A percentile compares a stretch with the other conserved stretches of the same genome.
phyloP scores from a whole-genome alignment of 306 rosid species.

The Gillenia trifoliata region DNA sequence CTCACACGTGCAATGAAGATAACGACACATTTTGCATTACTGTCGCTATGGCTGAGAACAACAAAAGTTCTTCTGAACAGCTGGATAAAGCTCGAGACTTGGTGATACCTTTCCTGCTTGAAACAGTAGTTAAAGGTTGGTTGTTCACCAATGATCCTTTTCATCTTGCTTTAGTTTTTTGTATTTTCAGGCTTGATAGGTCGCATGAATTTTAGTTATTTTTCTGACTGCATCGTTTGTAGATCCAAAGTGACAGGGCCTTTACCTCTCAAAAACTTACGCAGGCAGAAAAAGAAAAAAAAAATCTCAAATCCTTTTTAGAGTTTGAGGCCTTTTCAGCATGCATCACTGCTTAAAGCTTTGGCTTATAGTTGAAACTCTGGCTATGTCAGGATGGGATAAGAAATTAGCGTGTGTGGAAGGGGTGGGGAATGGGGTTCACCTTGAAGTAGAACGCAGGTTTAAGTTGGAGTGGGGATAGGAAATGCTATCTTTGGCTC shows the following conservation, averaged over 20 bases:
- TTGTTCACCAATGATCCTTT: not conserved
- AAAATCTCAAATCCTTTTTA: not conserved
- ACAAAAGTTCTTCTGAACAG: constrained; percentile 31
- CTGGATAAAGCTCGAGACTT: constrained; percentile 48
- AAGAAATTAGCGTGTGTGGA: not conserved
- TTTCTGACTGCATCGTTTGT: not conserved
- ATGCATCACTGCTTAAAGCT: not conserved
- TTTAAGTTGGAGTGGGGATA: not conserved
- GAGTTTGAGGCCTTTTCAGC: not conserved
- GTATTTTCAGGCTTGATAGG: not conserved
- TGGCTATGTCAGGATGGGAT: not conserved
- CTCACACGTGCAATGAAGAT: constrained; percentile 25
- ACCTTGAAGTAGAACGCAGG: not conserved
- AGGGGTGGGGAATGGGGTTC: not conserved
- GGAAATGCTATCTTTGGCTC: not conserved
- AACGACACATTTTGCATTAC: constrained; percentile 48
- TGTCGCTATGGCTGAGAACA: constrained; percentile 43
- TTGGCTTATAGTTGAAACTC: not conserved
- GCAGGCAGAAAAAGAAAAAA: not conserved
- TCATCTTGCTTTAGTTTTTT: not conserved
- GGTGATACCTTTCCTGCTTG: constrained; percentile 68
- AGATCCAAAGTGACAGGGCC: not conserved
- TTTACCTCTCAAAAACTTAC: not conserved
- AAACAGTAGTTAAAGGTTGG: constrained; percentile 71
- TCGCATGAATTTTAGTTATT: not conserved